Base-by-base conservation (phyloP, 2,329 filamentous ascomycete species). In the Lasiodiplodia hormozganensis region DNA sequence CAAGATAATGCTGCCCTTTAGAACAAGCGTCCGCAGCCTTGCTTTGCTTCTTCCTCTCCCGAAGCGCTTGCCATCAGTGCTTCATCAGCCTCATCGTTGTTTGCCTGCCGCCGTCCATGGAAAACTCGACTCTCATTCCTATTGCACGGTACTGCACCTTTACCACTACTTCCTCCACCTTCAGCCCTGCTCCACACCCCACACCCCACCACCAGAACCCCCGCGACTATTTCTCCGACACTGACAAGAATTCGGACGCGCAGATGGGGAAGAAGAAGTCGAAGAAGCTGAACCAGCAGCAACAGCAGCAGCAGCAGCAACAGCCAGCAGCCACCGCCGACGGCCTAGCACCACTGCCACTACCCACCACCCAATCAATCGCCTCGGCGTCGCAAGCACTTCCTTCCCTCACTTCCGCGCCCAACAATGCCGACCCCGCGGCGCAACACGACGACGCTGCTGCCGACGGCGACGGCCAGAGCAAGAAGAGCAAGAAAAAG, bases 261-360 rank as follows among this genome's bases (percentile, higher is more conserved):
- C 53, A 67, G 65, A 67, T 67, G 65, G 65, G 53, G 38, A 67
- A 28, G 28, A 67, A 67, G 52, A 67, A 67, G 65, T 53, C 52
- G 53, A 67, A 67, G 65, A 56, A 67, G 65, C 65, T 58, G 65
- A 58, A 18, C 14, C 11, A 23, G 3, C 53, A 38, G 40, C 31
- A 34, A 10, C 40, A 43, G 1, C 40, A 43, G 18, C 40, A 43
- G 18, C 40, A 43, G 5, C 40, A 43, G 16, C 40, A 47, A 47
- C 43, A 47, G 43, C 7, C 18, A 21, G 11, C 43, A 18, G 43
- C 43, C 18, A 6, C n/a, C 23, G n/a, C 49, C 18, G 40, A 12
- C 38, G 23, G 10, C n/a, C 65, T 38, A 58, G 53, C 40, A 47
- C n/a, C 43, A 43, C 14, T 18, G 31, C 25, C n/a, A 12, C 38